These are phyloP conservation scores for Triadica sebifera DNA, from an alignment of 345 rosid species.

Conservation along the genomic window DNA sequence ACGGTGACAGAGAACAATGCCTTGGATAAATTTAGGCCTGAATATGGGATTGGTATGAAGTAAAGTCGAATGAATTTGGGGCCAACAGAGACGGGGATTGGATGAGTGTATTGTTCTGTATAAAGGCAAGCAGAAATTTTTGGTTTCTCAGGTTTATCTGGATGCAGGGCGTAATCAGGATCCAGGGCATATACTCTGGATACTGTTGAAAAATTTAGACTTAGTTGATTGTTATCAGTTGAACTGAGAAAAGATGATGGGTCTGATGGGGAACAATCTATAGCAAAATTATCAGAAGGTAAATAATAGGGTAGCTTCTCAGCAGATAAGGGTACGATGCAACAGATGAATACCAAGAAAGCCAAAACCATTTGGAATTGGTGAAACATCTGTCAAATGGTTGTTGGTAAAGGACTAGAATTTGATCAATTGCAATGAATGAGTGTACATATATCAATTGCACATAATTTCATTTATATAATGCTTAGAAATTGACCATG, in stretches of 20 bases:
- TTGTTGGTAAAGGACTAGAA: no score
- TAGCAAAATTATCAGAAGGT: background rate
- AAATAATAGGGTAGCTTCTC: background rate
- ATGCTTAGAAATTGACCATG: background rate
- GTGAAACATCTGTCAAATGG: no score
- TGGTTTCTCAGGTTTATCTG: background rate
- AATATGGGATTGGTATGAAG: slow-evolving; percentile 16
- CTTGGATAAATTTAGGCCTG: background rate
- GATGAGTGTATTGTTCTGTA: background rate
- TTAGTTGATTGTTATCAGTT: background rate
- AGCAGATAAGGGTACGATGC: slow-evolving; percentile 5
- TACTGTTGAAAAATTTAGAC: background rate
- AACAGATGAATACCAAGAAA: background rate
- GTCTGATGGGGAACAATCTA: background rate
- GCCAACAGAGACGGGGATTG: slow-evolving; percentile 14
- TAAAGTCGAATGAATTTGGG: slow-evolving; percentile 27
- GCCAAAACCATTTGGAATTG: background rate
- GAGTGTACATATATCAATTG: no score
- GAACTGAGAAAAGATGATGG: background rate
- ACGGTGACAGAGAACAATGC: slow-evolving; percentile 26
- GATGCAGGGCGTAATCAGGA: background rate
- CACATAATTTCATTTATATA: no score
- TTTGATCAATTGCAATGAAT: no score
- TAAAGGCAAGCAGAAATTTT: slow-evolving; percentile 4
- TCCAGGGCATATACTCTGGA: background rate